Percentiles rank a stretch among this genome's conserved stretches.
Evolutionary conservation across 805 yeast species (phyloP).

Genomic region (Candida awuae): DNA sequence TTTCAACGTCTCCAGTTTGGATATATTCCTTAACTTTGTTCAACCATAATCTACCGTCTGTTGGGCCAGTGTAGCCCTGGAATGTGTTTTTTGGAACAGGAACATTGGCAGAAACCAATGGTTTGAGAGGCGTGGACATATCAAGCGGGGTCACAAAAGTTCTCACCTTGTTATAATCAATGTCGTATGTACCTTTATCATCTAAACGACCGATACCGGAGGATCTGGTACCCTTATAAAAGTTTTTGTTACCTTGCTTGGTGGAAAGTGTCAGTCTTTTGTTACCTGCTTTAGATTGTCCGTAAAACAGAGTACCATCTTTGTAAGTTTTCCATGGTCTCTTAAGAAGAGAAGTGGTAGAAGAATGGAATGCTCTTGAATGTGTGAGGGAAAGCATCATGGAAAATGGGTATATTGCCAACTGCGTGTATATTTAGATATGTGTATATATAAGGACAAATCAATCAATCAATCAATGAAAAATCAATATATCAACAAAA

Average conservation of each 20-base stretch:
- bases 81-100: conserved; percentile 64
- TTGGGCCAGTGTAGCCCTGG: conserved; percentile 58
- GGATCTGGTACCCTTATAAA: conserved; percentile 94
- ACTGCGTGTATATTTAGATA: too few species aligned
- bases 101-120: conserved; percentile 68
- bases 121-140: conserved; percentile 40
- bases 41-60: conserved; percentile 66
- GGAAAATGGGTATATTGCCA: too few species aligned
- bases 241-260: conserved; percentile 89
- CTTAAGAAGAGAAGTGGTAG: conserved; percentile 38
- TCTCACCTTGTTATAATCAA: conserved; percentile 80
- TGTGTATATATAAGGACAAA: too few species aligned
- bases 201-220: conserved; percentile 76
- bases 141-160: conserved; percentile 76
- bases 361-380: conserved; percentile 9
- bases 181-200: conserved; percentile 65
- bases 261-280: conserved; percentile 80
- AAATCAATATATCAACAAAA: too few species aligned
- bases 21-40: conserved; percentile 69
- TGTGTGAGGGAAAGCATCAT: conserved; percentile 3
- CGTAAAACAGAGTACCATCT: conserved; percentile 82
- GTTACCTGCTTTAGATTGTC: conserved; percentile 67
- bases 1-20: conserved; percentile 55
- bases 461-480: too few species aligned
- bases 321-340: conserved; percentile 86